Evolutionary conservation across 73 alveolate genomes (phyloP).

Genomic region (Uronychia binucleata): DNA sequence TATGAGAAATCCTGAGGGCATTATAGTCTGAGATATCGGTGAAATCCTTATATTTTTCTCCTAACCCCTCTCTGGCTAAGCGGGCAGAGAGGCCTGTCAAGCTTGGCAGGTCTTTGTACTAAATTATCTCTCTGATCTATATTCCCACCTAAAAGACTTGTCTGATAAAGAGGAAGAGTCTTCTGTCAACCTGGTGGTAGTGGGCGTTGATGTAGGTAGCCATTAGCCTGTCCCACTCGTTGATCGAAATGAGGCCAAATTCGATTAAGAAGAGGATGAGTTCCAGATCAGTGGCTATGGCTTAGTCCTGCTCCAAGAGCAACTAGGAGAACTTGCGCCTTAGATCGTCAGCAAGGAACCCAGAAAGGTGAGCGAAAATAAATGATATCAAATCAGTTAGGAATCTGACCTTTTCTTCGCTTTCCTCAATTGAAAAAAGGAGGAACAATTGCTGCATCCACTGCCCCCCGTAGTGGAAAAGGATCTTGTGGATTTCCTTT

Average conservation of each 20-base stretch:
- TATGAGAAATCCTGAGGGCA: too few relatives aligned
- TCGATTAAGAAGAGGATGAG: slow-evolving; percentile 36
- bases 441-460: neutral
- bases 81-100: neutral
- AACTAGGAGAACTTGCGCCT: neutral
- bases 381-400: neutral
- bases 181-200: neutral
- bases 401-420: slow-evolving; percentile 2
- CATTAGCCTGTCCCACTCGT: slow-evolving; percentile 46
- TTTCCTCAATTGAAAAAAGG: neutral
- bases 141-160: neutral
- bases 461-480: neutral
- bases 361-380: neutral
- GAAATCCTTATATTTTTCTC: neutral
- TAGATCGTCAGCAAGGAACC: neutral
- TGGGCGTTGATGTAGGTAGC: neutral
- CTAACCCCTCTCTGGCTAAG: neutral
- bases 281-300: slow-evolving; percentile 1
- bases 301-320: slow-evolving; percentile 17
- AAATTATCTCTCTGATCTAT: neutral
- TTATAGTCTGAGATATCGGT: neutral
- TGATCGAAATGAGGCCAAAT: slow-evolving; percentile 15
- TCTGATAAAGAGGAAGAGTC: neutral
- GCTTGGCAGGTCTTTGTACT: neutral
- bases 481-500: neutral